Conservation (phyloP, 2,329 filamentous ascomycete genomes). For the Aspergillus sp. region DNA sequence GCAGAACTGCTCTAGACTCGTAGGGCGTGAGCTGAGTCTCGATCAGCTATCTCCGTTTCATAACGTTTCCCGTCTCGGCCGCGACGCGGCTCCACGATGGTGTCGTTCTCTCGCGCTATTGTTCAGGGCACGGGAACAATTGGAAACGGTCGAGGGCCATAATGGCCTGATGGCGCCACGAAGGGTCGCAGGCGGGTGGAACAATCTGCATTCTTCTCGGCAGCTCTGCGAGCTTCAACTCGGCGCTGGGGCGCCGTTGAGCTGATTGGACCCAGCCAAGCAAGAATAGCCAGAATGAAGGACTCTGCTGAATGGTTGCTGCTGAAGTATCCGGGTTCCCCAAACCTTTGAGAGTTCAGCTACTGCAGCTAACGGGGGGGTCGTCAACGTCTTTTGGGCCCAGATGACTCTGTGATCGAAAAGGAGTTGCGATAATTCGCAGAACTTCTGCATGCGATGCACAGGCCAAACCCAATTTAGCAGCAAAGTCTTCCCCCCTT, state of each 20-base stretch:
- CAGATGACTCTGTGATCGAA: not conserved
- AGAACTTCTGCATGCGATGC: constrained; percentile 10
- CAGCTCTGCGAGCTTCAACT: not conserved
- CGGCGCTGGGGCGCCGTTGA: not conserved
- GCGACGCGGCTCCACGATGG: not conserved
- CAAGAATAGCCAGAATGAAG: not conserved
- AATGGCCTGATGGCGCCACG: not conserved
- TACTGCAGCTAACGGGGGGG: constrained; percentile 12
- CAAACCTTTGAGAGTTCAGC: constrained; percentile 1
- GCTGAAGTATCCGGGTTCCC: not conserved
- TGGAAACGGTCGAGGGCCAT: not conserved
- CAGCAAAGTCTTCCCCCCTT: not conserved
- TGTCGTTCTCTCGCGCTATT: not conserved
- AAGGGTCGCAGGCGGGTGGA: not conserved
- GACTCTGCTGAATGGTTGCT: constrained; percentile 1
- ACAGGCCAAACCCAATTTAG: constrained; percentile 9
- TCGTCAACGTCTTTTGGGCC: constrained; percentile 2
- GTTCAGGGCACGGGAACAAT: not conserved
- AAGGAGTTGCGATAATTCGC: constrained; percentile 2
- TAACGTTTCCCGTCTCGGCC: not conserved
- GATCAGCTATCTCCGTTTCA: not conserved
- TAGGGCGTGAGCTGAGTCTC: not conserved
- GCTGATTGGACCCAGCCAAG: constrained; percentile 4
- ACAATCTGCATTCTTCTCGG: not conserved
- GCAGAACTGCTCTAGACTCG: not conserved